These are phyloP conservation scores for Podospora sp. DNA, from an alignment of 495 filamentous ascomycete genomes.

Conservation along the genomic window DNA sequence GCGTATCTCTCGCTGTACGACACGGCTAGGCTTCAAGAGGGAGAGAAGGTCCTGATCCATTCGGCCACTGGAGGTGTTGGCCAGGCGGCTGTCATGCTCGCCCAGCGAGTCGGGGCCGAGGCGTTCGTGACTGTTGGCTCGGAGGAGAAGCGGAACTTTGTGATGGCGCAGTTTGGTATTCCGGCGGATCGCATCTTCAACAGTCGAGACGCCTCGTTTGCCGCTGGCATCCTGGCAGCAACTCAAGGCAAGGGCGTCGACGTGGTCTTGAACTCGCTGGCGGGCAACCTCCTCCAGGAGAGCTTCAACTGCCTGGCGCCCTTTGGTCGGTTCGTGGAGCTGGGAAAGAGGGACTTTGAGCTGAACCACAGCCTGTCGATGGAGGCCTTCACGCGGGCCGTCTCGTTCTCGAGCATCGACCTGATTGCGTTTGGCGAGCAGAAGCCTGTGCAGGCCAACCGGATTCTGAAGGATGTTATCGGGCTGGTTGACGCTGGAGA, in stretches of 20 bases:
- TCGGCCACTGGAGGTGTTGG: slow-evolving; percentile 59
- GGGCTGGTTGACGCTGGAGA: slow-evolving; percentile 41
- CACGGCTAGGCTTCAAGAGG: slow-evolving; percentile 44
- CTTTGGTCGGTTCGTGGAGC: slow-evolving; percentile 61
- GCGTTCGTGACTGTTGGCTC: slow-evolving; percentile 59
- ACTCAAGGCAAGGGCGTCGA: slow-evolving; percentile 59
- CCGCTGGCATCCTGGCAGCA: slow-evolving; percentile 42
- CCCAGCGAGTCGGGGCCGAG: slow-evolving; percentile 52
- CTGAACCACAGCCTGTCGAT: slow-evolving; percentile 41
- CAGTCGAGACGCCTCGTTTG: slow-evolving; percentile 45
- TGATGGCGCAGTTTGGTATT: slow-evolving; percentile 54
- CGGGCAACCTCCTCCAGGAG: slow-evolving; percentile 55
- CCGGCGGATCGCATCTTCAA: slow-evolving; percentile 55
- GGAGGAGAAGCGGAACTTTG: slow-evolving; percentile 47
- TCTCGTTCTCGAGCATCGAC: slow-evolving; percentile 39
- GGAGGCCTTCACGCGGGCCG: slow-evolving; percentile 44
- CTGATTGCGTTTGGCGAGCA: slow-evolving; percentile 30
- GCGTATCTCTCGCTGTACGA: slow-evolving; percentile 54
- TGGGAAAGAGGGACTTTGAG: slow-evolving; percentile 51
- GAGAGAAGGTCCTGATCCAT: slow-evolving; percentile 63
- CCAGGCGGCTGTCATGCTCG: slow-evolving; percentile 59
- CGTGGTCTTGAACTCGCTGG: slow-evolving; percentile 62
- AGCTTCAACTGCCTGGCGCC: slow-evolving; percentile 57
- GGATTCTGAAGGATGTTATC: slow-evolving; percentile 46
- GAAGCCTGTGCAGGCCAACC: slow-evolving; percentile 36